These are phyloP conservation scores for Collybia nuda DNA, from an alignment of 768 basidiomycete genomes.

Conservation along the genomic window DNA sequence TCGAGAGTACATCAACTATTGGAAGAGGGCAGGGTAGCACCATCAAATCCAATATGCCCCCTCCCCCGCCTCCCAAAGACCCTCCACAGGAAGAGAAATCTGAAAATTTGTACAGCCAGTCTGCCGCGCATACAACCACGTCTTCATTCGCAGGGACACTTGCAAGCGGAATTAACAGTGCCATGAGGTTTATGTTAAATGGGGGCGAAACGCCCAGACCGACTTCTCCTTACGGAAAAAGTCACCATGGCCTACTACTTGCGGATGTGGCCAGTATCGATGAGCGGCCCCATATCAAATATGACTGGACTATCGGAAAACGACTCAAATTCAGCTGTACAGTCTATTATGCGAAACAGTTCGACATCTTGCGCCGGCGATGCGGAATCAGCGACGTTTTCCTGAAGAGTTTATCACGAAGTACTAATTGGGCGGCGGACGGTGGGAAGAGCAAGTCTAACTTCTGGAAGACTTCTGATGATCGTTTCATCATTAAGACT, in stretches of 20 bases:
- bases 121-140: slow-evolving; percentile 9
- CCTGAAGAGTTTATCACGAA: slow-evolving; percentile 57
- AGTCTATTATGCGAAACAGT: slow-evolving; percentile 81
- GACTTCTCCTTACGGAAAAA: slow-evolving; percentile 32
- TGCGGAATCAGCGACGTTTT: slow-evolving; percentile 68
- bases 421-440: slow-evolving; percentile 69
- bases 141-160: slow-evolving; percentile 46
- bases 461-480: slow-evolving; percentile 82
- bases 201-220: slow-evolving; percentile 29
- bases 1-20: slow-evolving; percentile 38
- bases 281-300: slow-evolving; percentile 80
- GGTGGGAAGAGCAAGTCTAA: slow-evolving; percentile 81
- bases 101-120: background rate
- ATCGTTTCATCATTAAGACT: slow-evolving; percentile 82
- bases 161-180: slow-evolving; percentile 53
- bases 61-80: slow-evolving; percentile 24
- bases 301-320: slow-evolving; percentile 77
- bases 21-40: slow-evolving; percentile 18
- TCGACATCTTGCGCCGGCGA: slow-evolving; percentile 61
- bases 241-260: slow-evolving; percentile 50
- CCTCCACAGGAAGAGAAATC: background rate
- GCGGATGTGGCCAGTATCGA: slow-evolving; percentile 49
- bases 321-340: slow-evolving; percentile 77
- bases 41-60: slow-evolving; percentile 13
- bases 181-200: slow-evolving; percentile 59